Base-by-base conservation (phyloP, 2,329 filamentous ascomycete genomes). In the Phoma sp. region DNA sequence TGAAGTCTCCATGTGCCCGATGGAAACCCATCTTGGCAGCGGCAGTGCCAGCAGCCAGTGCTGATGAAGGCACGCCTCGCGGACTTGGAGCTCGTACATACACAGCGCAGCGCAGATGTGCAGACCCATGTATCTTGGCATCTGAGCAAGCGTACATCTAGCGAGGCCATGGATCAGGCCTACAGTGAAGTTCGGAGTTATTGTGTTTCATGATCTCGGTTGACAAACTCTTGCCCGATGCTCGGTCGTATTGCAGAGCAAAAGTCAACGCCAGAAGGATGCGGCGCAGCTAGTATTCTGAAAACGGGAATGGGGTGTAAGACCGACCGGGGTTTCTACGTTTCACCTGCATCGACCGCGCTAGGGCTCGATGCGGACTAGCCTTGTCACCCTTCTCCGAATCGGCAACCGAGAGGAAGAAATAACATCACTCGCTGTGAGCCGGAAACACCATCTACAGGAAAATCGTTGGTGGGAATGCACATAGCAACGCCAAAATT, bases 41-140 rank as follows among this genome's bases (percentile, higher is more conserved):
- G 30, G 49, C 42, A 15, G n/a, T 29, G 42, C 49, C 17, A 42
- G 21, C 14, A 46, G 42, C 42, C 36, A 34, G 5, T 11, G 11
- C 21, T 28, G 11, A 14, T 7, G 18, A 39, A 28, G 25, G 48
- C 25, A 25, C 49, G 42, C 42, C 42, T 47, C 42, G 12, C 49
- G 49, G 49, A 52, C 42, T 47, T 47, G 42, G 11, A 17, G 18
- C 14, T 2, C 3, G 9, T 20, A 11, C 29, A 18, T n/a, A 0
- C 11, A 33, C 10, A 23, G 10, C 10, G 12, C 25, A 25, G 6
- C 38, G 36, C 23, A 34, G 20, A 14, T 7, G 18, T 39, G 42
- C 48, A 29, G n/a, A 29, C 42, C 48, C 42, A 15, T 52, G 29
- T 5, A 17, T n/a, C 28, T 46, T 29, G 28, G 26, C 26, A 15